Evolutionary conservation across 2,329 filamentous ascomycete species (phyloP).

Genomic region (Clonostachys chloroleuca): DNA sequence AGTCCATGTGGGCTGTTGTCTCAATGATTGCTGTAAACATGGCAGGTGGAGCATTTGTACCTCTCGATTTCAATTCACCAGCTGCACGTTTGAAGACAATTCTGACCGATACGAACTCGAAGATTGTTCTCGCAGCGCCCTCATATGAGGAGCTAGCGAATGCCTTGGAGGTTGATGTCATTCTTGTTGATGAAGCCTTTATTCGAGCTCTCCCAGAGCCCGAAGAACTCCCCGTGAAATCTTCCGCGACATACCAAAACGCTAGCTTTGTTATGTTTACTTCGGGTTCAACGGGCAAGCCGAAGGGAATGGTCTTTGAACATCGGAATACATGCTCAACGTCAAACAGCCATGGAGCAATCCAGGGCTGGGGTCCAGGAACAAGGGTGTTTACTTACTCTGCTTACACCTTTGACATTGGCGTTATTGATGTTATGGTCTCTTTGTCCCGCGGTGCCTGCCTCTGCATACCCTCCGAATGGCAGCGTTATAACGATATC

Average conservation of each 20-base stretch:
- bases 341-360: slow-evolving; percentile 27
- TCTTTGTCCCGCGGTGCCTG: slow-evolving; percentile 33
- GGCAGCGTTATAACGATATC: slow-evolving; percentile 16
- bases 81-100: slow-evolving; percentile 2
- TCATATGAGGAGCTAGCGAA: not conserved
- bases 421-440: slow-evolving; percentile 37
- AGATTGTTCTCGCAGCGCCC: not conserved
- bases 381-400: slow-evolving; percentile 38
- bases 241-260: not conserved
- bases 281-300: slow-evolving; percentile 10
- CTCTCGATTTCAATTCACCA: slow-evolving; percentile 27
- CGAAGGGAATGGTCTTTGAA: slow-evolving; percentile 12
- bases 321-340: slow-evolving; percentile 6
- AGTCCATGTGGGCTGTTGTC: slow-evolving; percentile 25
- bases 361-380: not conserved
- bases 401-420: slow-evolving; percentile 41
- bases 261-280: slow-evolving; percentile 12
- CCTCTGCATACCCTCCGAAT: slow-evolving; percentile 31
- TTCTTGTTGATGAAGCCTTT: not conserved
- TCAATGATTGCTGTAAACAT: slow-evolving; percentile 24
- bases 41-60: slow-evolving; percentile 20
- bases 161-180: not conserved
- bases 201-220: not conserved
- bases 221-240: not conserved
- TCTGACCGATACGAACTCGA: not conserved